Base-by-base conservation (phyloP, 2,329 filamentous ascomycete species). In the Cercospora berteroae region DNA sequence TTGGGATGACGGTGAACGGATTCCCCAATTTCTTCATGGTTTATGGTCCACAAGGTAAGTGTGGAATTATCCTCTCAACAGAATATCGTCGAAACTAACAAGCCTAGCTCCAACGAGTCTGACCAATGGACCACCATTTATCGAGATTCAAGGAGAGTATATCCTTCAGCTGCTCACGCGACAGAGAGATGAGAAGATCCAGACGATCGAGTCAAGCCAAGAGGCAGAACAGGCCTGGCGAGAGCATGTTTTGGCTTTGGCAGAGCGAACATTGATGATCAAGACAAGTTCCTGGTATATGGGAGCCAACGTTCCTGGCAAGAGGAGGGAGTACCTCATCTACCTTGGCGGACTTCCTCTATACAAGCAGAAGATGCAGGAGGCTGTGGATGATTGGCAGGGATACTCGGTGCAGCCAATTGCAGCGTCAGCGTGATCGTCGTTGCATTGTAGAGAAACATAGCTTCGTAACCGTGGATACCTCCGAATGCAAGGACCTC, bases 101-200 rank as follows among this genome's bases (percentile, higher is more conserved):
- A 23, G 20, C 1, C 44, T 55, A 55, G 48, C 71, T 20, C 81
- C 81, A 1, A 83, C 82, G 0, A 80, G 80, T 1, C 81, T 82
- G 63, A 77, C 76, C 44, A 83, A 83, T 59, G 82, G 82, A 0
- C 82, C 82, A 2, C 80, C 76, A 10, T 82, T 81, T 65, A 73
- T 82, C 23, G 81, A 83, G 67, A 75, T 77, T 4, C 81, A 83
- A 70, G 79, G 77, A 31, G 80, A 83, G 59, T 83, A 79, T 78
- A 82, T 83, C 60, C 74, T 81, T 20, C 77, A 81, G 57, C 77
- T 80, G 6, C 78, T 83, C 63, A 74, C 74, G n/a, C 79, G 79
- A 71, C 71, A 80, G n/a, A 71, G 75, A 59, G 75, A 79, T 6
- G 75, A 81, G 59, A 76, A 76, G 3, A 78, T 82, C 59, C 75